phyloP scores from a whole-genome alignment of 2,329 filamentous ascomycete species.

The Fusarium torreyae region DNA sequence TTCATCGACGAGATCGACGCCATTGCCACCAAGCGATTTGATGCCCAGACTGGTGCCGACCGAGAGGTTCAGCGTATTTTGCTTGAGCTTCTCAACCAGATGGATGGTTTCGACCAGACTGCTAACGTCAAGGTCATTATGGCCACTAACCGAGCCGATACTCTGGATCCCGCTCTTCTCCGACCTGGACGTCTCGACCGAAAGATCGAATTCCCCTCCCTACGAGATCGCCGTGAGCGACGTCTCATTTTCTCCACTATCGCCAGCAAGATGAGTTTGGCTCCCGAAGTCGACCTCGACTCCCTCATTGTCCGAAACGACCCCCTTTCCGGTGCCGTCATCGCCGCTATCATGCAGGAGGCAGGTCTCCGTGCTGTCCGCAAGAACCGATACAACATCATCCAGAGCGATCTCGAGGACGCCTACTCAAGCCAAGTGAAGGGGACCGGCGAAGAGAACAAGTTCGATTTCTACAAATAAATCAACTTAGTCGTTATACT shows the following conservation, averaged over 20 bases:
- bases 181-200: constrained; percentile 95
- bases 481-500: constrained; percentile 18
- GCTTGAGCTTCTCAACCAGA: constrained; percentile 97
- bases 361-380: constrained; percentile 93
- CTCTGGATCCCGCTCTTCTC: constrained; percentile 92
- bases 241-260: constrained; percentile 98
- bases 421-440: constrained; percentile 98
- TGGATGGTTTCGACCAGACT: constrained; percentile 99
- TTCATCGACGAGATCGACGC: constrained; percentile 99
- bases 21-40: constrained; percentile 98
- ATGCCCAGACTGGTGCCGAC: constrained; percentile 97
- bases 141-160: constrained; percentile 98
- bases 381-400: constrained; percentile 99
- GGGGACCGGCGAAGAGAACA: constrained; percentile 75
- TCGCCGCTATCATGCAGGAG: constrained; percentile 99
- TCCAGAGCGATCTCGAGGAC: constrained; percentile 96
- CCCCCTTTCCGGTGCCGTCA: constrained; percentile 93
- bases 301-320: constrained; percentile 97
- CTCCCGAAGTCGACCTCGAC: constrained; percentile 96
- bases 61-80: constrained; percentile 98
- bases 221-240: constrained; percentile 93
- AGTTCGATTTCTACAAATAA: constrained; percentile 95
- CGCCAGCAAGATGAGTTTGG: constrained; percentile 95
- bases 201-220: constrained; percentile 98
- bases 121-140: constrained; percentile 99